Evolutionary conservation across 257 asterid genomes (phyloP).

Genomic region (Thymus quinquecostatus): DNA sequence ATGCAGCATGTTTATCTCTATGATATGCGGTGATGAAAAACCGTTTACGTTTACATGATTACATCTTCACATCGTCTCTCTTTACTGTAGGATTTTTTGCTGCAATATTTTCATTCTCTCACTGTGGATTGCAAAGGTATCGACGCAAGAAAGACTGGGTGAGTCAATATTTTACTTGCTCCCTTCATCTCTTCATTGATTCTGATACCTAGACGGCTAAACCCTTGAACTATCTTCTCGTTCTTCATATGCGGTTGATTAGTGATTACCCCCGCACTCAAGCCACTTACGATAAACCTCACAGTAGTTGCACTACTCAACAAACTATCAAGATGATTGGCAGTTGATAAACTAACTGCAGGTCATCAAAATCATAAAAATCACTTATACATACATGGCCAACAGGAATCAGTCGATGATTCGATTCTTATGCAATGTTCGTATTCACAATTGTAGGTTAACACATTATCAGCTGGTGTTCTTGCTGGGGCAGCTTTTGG

Average conservation of each 20-base stretch:
- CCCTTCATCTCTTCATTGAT: slow-evolving; percentile 14
- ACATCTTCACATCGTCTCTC: slow-evolving; percentile 20
- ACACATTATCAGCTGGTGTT: slow-evolving; percentile 73
- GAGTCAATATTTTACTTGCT: slow-evolving; percentile 39
- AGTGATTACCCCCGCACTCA: too few relatives aligned
- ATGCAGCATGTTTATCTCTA: not conserved
- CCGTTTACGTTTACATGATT: not conserved
- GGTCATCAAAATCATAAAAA: too few relatives aligned
- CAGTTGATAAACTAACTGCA: too few relatives aligned
- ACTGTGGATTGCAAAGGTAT: slow-evolving; percentile 81
- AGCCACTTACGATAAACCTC: too few relatives aligned
- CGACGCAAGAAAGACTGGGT: slow-evolving; percentile 87
- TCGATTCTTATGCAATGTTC: not conserved
- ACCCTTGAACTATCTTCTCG: not conserved
- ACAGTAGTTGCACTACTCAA: too few relatives aligned
- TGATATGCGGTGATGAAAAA: slow-evolving; percentile 15
- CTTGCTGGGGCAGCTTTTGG: slow-evolving; percentile 84
- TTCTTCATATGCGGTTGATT: too few relatives aligned
- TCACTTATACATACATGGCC: too few relatives aligned
- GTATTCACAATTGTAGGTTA: slow-evolving; percentile 47
- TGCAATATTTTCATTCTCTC: slow-evolving; percentile 73
- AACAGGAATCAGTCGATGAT: too few relatives aligned
- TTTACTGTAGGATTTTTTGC: slow-evolving; percentile 69
- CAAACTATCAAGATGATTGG: too few relatives aligned
- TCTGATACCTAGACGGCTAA: not conserved